Evolutionary conservation across 106 monocot species (phyloP).

Genomic region (Dactylorhiza incarnata): DNA sequence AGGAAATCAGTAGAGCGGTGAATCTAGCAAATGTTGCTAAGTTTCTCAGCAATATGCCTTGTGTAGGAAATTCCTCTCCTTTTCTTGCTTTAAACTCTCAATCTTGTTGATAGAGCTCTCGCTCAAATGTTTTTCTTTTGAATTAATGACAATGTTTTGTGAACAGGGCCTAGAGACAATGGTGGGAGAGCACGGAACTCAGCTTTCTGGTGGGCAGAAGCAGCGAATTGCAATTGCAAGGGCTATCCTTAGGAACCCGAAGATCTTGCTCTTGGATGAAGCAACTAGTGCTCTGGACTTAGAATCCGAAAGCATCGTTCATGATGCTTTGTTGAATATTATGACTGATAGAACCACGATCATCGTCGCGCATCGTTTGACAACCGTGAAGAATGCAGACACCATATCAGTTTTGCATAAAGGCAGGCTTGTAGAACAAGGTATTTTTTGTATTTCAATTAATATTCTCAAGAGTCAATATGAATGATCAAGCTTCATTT

Average conservation of each 20-base stretch:
- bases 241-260: slow-evolving; percentile 65
- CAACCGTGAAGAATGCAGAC: slow-evolving; percentile 59
- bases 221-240: slow-evolving; percentile 79
- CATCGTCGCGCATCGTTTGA: slow-evolving; percentile 67
- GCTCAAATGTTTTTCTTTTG: not conserved
- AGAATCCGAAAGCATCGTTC: slow-evolving; percentile 67
- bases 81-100: not conserved
- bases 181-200: slow-evolving; percentile 74
- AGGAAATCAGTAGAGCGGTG: not conserved
- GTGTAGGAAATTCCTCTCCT: not conserved
- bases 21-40: not conserved
- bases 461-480: too few relatives aligned
- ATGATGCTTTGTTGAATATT: slow-evolving; percentile 59
- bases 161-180: slow-evolving; percentile 63
- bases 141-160: not conserved
- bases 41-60: not conserved
- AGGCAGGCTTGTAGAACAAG: slow-evolving; percentile 64
- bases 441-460: slow-evolving; percentile 6
- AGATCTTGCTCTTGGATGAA: slow-evolving; percentile 70
- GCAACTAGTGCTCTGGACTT: slow-evolving; percentile 77
- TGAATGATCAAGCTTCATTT: too few relatives aligned
- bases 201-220: slow-evolving; percentile 77
- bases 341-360: slow-evolving; percentile 71
- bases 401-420: slow-evolving; percentile 51
- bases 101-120: not conserved